Evolutionary conservation across 805 yeast species (phyloP).

Genomic region (Barnettozyma populi): DNA sequence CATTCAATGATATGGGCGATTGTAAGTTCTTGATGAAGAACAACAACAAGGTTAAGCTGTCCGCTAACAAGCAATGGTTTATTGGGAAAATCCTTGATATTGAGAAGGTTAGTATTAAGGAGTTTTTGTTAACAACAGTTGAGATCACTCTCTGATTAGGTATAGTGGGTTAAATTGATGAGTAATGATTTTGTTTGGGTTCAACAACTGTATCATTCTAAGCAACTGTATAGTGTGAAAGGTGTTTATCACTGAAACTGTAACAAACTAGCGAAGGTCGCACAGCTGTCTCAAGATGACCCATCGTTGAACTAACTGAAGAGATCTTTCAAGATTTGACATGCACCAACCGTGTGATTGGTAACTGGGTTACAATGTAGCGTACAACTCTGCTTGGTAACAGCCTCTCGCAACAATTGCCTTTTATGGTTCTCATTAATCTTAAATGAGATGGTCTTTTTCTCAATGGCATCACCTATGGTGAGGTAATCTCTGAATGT

Average conservation of each 20-base stretch:
- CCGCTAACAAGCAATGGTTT: constrained; percentile 67
- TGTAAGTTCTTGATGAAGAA: constrained; percentile 74
- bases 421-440: not conserved
- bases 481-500: not conserved
- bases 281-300: too few relatives aligned
- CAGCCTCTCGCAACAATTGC: not conserved
- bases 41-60: constrained; percentile 15
- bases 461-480: not conserved
- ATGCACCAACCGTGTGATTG: not conserved
- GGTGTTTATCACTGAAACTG: too few relatives aligned
- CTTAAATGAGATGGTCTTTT: not conserved
- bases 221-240: not conserved
- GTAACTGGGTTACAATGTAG: not conserved
- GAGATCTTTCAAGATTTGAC: not conserved
- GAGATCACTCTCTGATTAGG: constrained; percentile 7
- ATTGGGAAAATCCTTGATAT: constrained; percentile 64
- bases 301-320: not conserved
- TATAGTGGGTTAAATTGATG: not conserved
- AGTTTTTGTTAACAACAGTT: constrained; percentile 20
- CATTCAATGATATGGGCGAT: constrained; percentile 78
- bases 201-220: not conserved
- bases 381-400: not conserved
- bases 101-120: constrained; percentile 27
- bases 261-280: too few relatives aligned
- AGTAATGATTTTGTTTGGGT: not conserved